Evolutionary conservation across 1,284 basidiomycete genomes (phyloP), one percentile per base, ranked within the genome.

Genomic region (Microbotryum silenes-acaulis): DNA sequence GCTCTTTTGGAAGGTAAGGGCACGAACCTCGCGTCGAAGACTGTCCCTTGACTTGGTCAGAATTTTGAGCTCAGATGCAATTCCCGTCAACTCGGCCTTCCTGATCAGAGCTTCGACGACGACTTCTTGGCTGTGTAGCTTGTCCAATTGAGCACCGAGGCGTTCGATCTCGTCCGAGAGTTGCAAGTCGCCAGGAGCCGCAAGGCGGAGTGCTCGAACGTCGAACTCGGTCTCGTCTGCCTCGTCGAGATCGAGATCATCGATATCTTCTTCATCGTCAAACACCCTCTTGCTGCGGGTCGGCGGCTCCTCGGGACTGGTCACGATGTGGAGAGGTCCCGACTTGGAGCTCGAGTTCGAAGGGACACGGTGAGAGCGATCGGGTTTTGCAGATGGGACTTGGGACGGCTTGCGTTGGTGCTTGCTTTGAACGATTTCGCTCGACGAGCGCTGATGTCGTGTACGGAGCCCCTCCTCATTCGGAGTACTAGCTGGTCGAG

Each of bases 71-170:
- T 97, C 92, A 69, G 88, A 84, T 2, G 81, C 83, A 71, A 91
- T 89, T 0, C 93, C 94, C 0, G 90, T 91, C 49, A 97, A 77
- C 73, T 97, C 94, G 0, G 94, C 94, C 74, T 94, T 93, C 67
- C 88, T 86, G 69, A 96, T 88, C 37, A 97, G 79, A 1, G 85
- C 87, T 63, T 88, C 86, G 16, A 98, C 81, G 76, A 93, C 87
- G 21, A 81, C 77, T 57, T 89, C 85, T 71, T 97, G 94, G 2
- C 84, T 81, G 68, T 86, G 82, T 9, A 93, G 77, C 70, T 87
- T 87, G 9, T 79, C 77, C 54, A 96, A 84, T 65, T 90, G 88
- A 49, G 84, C 82, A 18, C 81, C 79, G 2, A 96, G 78, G 18
- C 88, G 83, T 23, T 80, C 78, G 59, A 96, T 91, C 75, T 92